Base-by-base conservation (phyloP, 495 filamentous ascomycete genomes). In the Penicillium bialowiezense region DNA sequence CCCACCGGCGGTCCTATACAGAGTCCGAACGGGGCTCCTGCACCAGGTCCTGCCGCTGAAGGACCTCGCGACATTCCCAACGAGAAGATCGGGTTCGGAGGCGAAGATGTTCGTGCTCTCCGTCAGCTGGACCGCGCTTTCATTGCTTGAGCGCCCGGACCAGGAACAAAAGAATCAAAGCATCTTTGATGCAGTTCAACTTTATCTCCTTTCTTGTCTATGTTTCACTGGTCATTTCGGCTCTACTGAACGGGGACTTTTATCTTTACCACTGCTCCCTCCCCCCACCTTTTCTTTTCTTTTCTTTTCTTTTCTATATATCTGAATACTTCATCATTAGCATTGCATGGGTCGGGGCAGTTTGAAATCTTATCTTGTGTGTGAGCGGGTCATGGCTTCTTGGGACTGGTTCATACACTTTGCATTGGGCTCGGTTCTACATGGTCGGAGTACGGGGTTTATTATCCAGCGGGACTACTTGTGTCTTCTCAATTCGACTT, bases 101-200 rank as follows among this genome's bases (percentile, higher is more conserved):
- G 78, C 7, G 85, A 89, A 58, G 86, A 89, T 51, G 77, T 77
- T 55, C 68, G 84, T 41, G 83, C 84, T 1, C 68, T 90, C 34
- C 76, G 80, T 45, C 80, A 85, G 41, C 67, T 91, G 40, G 82
- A 91, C 61, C 68, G 71, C 12, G 71, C 73, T 2, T 76, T 76
- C 42, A 72, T 60, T 10, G 63, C 62, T 20, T 70, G 51, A 58
- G 13, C 8, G 15, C 12, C 7, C 2, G 8, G 5, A 12, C 19
- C 17, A 17, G 36, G 38, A 28, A 37, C n/a, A 29, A 24, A 20
- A 47, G n/a, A 39, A 32, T 12, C 33, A 46, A 13, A 36, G n/a
- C n/a, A n/a, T 38, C 21, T 14, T 21, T 29, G 24, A 38, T 10
- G 2, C 33, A 47, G 34, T 35, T 29, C 15, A 15, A 19, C 34